Evolutionary conservation across 768 basidiomycete species (phyloP), one percentile per base, ranked within the genome.

Genomic region (Pulveroboletus ravenelii): DNA sequence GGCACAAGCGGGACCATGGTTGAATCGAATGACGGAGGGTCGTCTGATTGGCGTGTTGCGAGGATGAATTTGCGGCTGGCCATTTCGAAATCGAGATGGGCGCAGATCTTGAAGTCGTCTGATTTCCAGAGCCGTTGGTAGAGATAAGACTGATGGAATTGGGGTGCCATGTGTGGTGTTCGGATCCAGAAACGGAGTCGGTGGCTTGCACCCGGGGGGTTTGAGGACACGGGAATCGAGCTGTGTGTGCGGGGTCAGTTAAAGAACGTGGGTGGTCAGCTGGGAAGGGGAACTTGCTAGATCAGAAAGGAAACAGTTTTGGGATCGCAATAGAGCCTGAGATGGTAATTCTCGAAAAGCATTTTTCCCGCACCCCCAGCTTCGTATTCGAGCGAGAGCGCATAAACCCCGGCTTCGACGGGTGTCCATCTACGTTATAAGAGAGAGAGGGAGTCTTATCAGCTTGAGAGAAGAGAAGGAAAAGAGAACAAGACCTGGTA

Each of bases 71-170:
- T 78, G 32, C 59, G 59, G 6, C 79, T 74, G 38, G 82, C 61
- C 0, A 74, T 64, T 8, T 74, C 73, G 51, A 85, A 86, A 52
- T 79, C 73, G 30, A 86, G 75, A 27, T 72, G 64, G 0, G 73
- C 73, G 15, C 84, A 84, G 14, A 87, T 59, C 60, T 81, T 84
- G 63, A 86, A 80, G 14, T 70, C 65, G 58, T 86, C 84, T 18
- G 71, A 72, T 64, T 83, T 83, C 77, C 79, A 85, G 60, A 87
- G 70, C 17, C 84, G 79, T 56, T 84, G 82, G 64, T 79, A 85
- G 50, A 81, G 65, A 59, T 75, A 79, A 3, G 80, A 76, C 47
- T 78, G 66, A 6, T 1, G 42, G 62, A 30, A n/a, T 10, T 32
- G 31, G 9, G n/a, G 12, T 8, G 13, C 14, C 9, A 8, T 5